Conservation (phyloP, 192 early-diverging fungal genomes). For the Dissophora globulifera region DNA sequence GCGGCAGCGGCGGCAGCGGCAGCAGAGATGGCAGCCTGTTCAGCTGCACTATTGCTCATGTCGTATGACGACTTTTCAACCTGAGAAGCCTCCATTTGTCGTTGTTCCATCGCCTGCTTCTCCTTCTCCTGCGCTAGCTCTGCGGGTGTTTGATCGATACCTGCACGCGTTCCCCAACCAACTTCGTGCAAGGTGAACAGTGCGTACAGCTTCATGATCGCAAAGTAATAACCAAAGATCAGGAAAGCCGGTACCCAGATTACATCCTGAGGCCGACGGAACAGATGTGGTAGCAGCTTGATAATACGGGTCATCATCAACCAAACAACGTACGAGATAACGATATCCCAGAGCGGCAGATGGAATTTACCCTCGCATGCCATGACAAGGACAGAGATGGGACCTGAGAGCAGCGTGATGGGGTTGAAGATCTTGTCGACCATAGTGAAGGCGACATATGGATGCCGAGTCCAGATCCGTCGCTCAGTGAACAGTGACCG, state of each 20-base stretch:
- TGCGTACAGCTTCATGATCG: constrained; percentile 75
- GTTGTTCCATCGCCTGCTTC: constrained; percentile 37
- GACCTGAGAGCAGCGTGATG: constrained; percentile 73
- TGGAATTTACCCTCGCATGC: constrained; percentile 51
- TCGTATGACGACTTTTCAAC: constrained; percentile 17
- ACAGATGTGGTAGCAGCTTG: constrained; percentile 74
- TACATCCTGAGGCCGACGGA: constrained; percentile 71
- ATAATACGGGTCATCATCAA: constrained; percentile 70
- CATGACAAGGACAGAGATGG: constrained; percentile 67
- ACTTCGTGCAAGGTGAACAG: constrained; percentile 77
- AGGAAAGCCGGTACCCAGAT: constrained; percentile 72
- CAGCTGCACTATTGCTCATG: constrained; percentile 7
- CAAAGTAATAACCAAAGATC: constrained; percentile 79
- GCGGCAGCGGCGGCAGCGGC: constrained; percentile 32
- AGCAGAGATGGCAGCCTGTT: constrained; percentile 28
- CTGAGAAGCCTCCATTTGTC: constrained; percentile 1
- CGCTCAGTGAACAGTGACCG: constrained; percentile 72
- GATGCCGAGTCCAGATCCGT: constrained; percentile 70
- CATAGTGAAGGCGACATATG: constrained; percentile 80
- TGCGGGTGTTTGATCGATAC: constrained; percentile 57
- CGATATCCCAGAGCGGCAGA: constrained; percentile 70
- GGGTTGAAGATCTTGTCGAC: constrained; percentile 82
- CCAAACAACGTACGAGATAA: constrained; percentile 70
- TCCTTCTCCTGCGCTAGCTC: constrained; percentile 56
- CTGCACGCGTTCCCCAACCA: constrained; percentile 76